A percentile compares a stretch with the other conserved stretches of the same genome.
Conservation (phyloP, 2,329 filamentous ascomycete species). For the Apiospora marii region DNA sequence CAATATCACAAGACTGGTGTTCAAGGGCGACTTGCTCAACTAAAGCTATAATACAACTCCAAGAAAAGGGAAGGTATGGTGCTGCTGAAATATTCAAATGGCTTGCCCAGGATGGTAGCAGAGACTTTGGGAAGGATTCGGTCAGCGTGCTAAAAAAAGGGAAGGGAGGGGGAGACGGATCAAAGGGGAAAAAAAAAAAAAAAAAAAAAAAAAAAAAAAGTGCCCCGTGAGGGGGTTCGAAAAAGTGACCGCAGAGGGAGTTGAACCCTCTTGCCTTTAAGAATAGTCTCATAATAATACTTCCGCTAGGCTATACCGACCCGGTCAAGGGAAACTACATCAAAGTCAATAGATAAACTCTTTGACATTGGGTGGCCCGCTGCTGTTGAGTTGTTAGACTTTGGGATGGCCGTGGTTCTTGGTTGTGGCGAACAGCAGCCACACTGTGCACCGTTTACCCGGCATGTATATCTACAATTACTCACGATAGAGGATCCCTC, state of each 20-base stretch:
- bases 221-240: neutral
- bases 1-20: too few species aligned
- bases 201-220: neutral
- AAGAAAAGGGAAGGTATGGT: too few species aligned
- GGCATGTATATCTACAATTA: neutral
- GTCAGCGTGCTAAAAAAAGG: too few species aligned
- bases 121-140: too few species aligned
- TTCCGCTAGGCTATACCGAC: slow-evolving; percentile 3
- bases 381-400: neutral
- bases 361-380: neutral
- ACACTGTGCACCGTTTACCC: neutral
- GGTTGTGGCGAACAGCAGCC: neutral
- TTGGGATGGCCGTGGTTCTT: neutral
- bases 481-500: neutral
- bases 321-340: neutral
- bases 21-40: too few species aligned
- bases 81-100: too few species aligned
- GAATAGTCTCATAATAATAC: neutral
- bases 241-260: neutral
- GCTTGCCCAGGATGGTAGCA: too few species aligned
- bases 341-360: neutral
- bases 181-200: neutral
- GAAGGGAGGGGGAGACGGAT: too few species aligned
- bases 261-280: slow-evolving; percentile 11
- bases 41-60: too few species aligned